Conservation (phyloP, 1,284 basidiomycete species). For the Ustilago sp. region DNA sequence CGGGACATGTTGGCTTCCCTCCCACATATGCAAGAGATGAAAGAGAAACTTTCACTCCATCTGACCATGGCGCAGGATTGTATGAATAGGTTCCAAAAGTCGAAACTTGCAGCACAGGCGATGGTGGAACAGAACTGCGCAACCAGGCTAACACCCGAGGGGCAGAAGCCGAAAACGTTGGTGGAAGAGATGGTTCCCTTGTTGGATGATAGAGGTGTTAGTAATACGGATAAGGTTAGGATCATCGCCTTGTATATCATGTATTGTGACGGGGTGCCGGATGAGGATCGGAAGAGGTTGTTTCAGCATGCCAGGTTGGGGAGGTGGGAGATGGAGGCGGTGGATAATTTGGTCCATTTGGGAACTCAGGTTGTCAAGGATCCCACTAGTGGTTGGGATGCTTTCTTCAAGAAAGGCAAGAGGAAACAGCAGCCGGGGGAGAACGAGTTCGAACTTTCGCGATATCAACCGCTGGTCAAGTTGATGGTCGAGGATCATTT, state of each 20-base stretch:
- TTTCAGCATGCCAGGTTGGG: slow-evolving; percentile 96
- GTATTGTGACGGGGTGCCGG: slow-evolving; percentile 94
- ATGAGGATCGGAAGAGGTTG: slow-evolving; percentile 91
- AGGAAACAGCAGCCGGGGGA: slow-evolving; percentile 80
- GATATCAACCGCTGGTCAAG: slow-evolving; percentile 88
- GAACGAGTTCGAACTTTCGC: slow-evolving; percentile 94
- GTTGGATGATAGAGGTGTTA: slow-evolving; percentile 83
- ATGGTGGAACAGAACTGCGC: slow-evolving; percentile 84
- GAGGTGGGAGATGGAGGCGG: slow-evolving; percentile 90
- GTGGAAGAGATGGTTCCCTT: slow-evolving; percentile 99
- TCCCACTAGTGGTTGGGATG: slow-evolving; percentile 44
- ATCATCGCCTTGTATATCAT: slow-evolving; percentile 97
- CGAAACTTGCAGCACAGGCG: slow-evolving; percentile 85
- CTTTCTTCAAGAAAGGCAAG: slow-evolving; percentile 73
- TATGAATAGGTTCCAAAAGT: slow-evolving; percentile 90
- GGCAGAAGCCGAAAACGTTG: slow-evolving; percentile 70
- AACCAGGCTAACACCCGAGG: slow-evolving; percentile 65
- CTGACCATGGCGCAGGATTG: slow-evolving; percentile 97
- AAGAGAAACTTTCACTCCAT: slow-evolving; percentile 96
- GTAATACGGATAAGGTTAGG: slow-evolving; percentile 83
- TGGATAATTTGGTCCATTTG: slow-evolving; percentile 86
- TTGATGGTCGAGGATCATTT: slow-evolving; percentile 91
- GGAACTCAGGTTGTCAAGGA: slow-evolving; percentile 86
- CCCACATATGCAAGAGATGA: slow-evolving; percentile 93
- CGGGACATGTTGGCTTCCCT: slow-evolving; percentile 97